A percentile compares a stretch with the other conserved stretches of the same genome.
Evolutionary conservation across 192 early-diverging fungal genomes (phyloP).

Genomic region (Gaertneriomyces sp.): DNA sequence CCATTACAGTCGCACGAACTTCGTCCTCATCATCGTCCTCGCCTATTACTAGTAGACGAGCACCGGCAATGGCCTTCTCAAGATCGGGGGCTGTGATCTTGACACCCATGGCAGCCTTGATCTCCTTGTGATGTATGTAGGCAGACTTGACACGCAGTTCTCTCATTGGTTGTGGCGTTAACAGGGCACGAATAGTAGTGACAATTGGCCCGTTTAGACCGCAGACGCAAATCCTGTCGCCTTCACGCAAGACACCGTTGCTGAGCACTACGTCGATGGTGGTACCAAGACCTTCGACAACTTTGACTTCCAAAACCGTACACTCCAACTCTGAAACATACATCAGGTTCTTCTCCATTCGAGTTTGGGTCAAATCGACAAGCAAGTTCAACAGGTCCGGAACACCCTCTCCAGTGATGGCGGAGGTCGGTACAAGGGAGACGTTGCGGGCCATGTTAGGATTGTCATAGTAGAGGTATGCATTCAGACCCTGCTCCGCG

Average conservation of each 20-base stretch:
- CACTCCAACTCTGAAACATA: constrained; percentile 94
- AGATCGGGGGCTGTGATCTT: constrained; percentile 93
- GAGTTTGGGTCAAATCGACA: constrained; percentile 85
- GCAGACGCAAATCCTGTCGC: constrained; percentile 92
- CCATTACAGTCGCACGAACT: constrained; percentile 91
- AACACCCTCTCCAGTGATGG: constrained; percentile 96
- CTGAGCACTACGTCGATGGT: constrained; percentile 96
- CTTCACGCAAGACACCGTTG: constrained; percentile 87
- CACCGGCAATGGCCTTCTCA: constrained; percentile 96
- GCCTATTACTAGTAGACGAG: constrained; percentile 85
- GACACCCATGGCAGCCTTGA: constrained; percentile 95
- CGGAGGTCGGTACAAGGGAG: constrained; percentile 95
- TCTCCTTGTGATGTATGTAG: constrained; percentile 92
- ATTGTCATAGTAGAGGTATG: constrained; percentile 91
- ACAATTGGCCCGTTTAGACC: constrained; percentile 92
- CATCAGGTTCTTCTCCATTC: constrained; percentile 95
- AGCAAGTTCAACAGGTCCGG: constrained; percentile 94
- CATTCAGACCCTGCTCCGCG: constrained; percentile 95
- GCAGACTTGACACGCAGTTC: constrained; percentile 96
- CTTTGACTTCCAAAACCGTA: constrained; percentile 99
- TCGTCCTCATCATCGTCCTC: constrained; percentile 97
- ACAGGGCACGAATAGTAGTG: constrained; percentile 85
- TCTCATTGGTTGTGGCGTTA: constrained; percentile 98
- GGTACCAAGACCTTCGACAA: constrained; percentile 95
- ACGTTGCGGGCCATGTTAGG: constrained; percentile 92